phyloP scores from a whole-genome alignment of 2,329 filamentous ascomycete genomes.

The Curvularia eragrostidis region DNA sequence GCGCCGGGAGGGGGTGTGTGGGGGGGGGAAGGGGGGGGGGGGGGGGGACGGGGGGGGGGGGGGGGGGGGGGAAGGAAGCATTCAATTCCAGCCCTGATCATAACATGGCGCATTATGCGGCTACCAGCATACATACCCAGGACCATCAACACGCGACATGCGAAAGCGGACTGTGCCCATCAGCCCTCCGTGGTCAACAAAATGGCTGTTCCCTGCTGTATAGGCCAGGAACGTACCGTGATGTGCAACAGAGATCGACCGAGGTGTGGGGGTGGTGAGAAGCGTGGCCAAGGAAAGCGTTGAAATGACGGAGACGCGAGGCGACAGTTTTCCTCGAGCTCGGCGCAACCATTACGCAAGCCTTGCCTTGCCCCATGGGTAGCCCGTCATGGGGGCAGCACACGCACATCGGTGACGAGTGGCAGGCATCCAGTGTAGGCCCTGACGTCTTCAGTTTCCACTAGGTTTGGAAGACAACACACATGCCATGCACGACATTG shows the following conservation, averaged over 20 bases:
- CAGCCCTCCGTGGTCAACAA: not conserved
- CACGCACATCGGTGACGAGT: constrained; percentile 3
- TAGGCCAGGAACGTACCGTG: constrained; percentile 6
- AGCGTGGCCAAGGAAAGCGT: constrained; percentile 21
- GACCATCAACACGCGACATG: constrained; percentile 8
- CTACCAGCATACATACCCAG: not conserved
- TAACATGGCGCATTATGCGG: constrained; percentile 8
- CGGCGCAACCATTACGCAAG: constrained; percentile 1
- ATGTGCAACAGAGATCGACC: constrained; percentile 5
- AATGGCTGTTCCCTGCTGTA: constrained; percentile 3
- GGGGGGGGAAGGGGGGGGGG: too few species aligned
- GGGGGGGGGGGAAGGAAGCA: too few species aligned
- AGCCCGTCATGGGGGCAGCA: constrained; percentile 12
- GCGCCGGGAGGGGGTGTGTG: too few species aligned
- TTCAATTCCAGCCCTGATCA: constrained; percentile 10
- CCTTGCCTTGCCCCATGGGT: constrained; percentile 22
- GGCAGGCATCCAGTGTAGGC: constrained; percentile 15
- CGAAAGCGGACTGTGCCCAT: not conserved
- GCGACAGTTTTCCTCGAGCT: constrained; percentile 6
- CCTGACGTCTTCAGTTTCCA: constrained; percentile 32
- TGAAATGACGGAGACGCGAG: constrained; percentile 9
- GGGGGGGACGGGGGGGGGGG: too few species aligned
- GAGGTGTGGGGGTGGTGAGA: not conserved
- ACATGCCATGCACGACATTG: constrained; percentile 29
- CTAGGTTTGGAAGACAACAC: constrained; percentile 19